Base-by-base conservation (phyloP, 495 filamentous ascomycete genomes). In the Podospora pseudocomata region DNA sequence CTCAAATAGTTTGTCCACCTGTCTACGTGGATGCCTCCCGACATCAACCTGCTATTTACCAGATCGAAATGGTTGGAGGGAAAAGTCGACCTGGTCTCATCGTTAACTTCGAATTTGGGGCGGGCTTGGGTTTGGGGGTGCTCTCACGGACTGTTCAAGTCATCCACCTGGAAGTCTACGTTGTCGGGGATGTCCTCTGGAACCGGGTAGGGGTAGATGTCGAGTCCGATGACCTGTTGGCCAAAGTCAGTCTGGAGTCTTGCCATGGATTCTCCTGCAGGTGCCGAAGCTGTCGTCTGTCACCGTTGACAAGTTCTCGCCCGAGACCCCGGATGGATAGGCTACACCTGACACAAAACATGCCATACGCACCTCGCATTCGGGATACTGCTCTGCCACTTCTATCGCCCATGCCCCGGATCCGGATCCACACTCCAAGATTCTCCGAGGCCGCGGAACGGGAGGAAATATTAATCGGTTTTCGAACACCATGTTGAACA, bases 41-140 rank as follows among this genome's bases (percentile, higher is more conserved):
- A 85, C 70, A 97, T 87, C 77, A 94, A 85, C 70, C 90, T 84
- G 65, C 93, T 97, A 73, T 99, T 91, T 65, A 99, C 89, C 64
- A 99, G 85, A 72, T 97, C 92, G 83, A 97, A 99, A 66, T 90
- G 81, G 68, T 92, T 91, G 28, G 85, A 79, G 49, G 84, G 82
- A 71, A 93, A 95, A 7, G 91, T 92, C 71, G 93, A 92, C 15
- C 85, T 87, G 67, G 23, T 16, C 18, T 4, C 18, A 53, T 44
- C 62, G 74, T 56, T 75, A 63, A 18, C 18, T 30, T 28, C 4
- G 27, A n/a, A 26, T 18, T 30, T 7, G 3, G 1, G 23, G 59
- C 2, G 27, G 30, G 26, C 59, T 9, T 30, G 26, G 32, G 3
- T 5, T 9, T 9, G 16, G 16, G 61, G 56, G 53, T 26, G 30